phyloP scores from a whole-genome alignment of 192 early-diverging fungal species.

The Ambispora gerdemannii region DNA sequence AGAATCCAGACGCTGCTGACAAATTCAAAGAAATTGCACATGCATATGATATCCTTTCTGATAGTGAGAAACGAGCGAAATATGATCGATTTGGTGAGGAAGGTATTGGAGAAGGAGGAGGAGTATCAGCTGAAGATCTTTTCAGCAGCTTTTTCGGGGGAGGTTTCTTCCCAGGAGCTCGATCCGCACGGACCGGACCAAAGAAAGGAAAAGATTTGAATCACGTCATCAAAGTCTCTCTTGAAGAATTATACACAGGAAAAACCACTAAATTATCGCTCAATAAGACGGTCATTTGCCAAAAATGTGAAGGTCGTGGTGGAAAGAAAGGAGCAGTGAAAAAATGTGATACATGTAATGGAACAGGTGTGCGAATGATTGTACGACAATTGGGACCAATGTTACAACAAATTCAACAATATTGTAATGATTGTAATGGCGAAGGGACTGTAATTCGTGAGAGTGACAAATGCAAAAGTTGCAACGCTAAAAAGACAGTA shows the following conservation, averaged over 20 bases:
- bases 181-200: conserved; percentile 75
- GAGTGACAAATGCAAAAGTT: conserved; percentile 87
- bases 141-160: conserved; percentile 97
- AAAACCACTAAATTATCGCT: conserved; percentile 95
- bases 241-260: conserved; percentile 86
- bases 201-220: conserved; percentile 94
- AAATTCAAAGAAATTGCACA: conserved; percentile 99
- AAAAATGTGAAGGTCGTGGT: conserved; percentile 89
- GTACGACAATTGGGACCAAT: conserved; percentile 97
- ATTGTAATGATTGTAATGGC: conserved; percentile 88
- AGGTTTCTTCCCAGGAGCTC: conserved; percentile 72
- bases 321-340: conserved; percentile 92
- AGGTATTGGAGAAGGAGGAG: conserved; percentile 67
- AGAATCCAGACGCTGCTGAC: conserved; percentile 87
- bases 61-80: conserved; percentile 81
- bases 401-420: conserved; percentile 99
- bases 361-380: conserved; percentile 86
- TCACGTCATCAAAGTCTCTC: conserved; percentile 78
- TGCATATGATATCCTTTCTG: conserved; percentile 95
- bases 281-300: conserved; percentile 90
- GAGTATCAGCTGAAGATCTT: conserved; percentile 88
- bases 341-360: conserved; percentile 80
- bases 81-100: conserved; percentile 97
- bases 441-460: conserved; percentile 88
- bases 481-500: conserved; percentile 84